phyloP scores from a whole-genome alignment of 108 stramenopile species.

The Fragilariopsis cylindrus region DNA sequence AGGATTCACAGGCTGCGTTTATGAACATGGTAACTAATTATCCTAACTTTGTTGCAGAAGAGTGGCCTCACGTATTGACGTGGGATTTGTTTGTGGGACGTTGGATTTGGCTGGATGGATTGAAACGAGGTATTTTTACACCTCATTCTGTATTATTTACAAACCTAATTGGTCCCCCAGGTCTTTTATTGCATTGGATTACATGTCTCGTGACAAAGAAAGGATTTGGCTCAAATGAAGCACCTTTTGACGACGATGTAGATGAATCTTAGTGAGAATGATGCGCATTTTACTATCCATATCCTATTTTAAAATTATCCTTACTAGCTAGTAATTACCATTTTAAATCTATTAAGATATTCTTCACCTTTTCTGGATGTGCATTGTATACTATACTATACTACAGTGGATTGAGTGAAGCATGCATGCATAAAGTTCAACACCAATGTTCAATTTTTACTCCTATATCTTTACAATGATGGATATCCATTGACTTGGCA shows the following conservation, averaged over 20 bases:
- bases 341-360: too few species aligned
- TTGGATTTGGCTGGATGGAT: conserved; percentile 87
- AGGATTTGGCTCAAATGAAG: conserved; percentile 50
- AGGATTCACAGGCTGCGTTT: conserved; percentile 81
- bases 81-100: conserved; percentile 94
- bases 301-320: too few species aligned
- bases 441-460: too few species aligned
- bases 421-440: too few species aligned
- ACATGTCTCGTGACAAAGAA: conserved; percentile 76
- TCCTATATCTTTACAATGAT: too few species aligned
- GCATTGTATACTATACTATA: too few species aligned
- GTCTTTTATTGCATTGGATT: conserved; percentile 75
- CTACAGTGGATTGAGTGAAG: too few species aligned
- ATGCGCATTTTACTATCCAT: too few species aligned
- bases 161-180: conserved; percentile 91
- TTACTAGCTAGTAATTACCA: too few species aligned
- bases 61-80: conserved; percentile 89
- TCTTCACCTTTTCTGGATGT: too few species aligned
- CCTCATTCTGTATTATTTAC: conserved; percentile 78
- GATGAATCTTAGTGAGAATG: not conserved
- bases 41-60: conserved; percentile 88
- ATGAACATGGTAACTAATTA: conserved; percentile 83
- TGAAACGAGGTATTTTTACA: conserved; percentile 75
- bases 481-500: too few species aligned
- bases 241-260: not conserved